Evolutionary conservation across 179 eudicot genomes (phyloP).

Genomic region (Heliamphora pulchella): DNA sequence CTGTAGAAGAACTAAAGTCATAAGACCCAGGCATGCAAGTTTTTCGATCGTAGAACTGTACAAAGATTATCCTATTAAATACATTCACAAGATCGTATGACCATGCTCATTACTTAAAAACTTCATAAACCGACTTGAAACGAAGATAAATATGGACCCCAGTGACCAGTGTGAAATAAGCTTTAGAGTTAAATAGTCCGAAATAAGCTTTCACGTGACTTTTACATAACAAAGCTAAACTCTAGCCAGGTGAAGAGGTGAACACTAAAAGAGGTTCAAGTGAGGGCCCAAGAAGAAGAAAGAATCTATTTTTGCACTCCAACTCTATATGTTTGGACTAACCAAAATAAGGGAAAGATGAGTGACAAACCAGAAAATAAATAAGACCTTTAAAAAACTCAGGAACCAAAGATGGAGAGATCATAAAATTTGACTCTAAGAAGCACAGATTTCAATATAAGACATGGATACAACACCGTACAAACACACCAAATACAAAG

Average conservation of each 20-base stretch:
- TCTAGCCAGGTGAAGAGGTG: not conserved
- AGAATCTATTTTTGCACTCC: not conserved
- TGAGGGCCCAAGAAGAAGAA: not conserved
- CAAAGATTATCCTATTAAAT: not conserved
- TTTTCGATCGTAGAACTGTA: not conserved
- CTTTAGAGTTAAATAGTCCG: not conserved
- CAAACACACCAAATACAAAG: no score
- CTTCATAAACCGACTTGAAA: not conserved
- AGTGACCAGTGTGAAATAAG: not conserved
- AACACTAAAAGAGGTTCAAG: not conserved
- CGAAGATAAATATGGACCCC: not conserved
- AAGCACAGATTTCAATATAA: no score
- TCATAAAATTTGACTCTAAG: not conserved
- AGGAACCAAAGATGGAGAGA: not conserved
- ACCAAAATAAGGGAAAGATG: not conserved
- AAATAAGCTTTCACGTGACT: not conserved
- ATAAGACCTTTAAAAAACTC: not conserved
- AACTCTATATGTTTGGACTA: not conserved
- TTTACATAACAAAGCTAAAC: not conserved
- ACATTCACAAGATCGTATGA: not conserved
- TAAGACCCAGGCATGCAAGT: not conserved
- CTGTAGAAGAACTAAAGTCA: constrained; percentile 26
- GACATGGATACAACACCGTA: no score
- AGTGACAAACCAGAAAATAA: not conserved
- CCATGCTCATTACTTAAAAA: not conserved